Percentiles rank a stretch among this genome's conserved stretches.
Evolutionary conservation across 2,329 filamentous ascomycete genomes (phyloP).

Genomic region (Albifimbria verrucaria): DNA sequence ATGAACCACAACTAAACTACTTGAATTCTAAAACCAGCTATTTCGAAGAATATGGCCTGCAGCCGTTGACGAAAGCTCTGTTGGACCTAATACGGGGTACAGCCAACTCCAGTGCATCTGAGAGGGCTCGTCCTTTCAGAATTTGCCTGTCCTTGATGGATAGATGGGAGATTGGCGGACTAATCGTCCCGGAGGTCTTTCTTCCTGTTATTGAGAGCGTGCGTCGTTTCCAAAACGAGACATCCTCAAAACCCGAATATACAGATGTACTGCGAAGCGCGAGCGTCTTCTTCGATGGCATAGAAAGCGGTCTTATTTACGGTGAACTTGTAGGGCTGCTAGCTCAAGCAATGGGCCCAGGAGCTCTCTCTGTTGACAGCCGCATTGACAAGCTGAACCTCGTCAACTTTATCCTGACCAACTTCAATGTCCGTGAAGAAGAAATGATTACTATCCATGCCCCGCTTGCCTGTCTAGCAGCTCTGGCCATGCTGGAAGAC

Average conservation of each 20-base stretch:
- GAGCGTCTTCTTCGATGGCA: conserved; percentile 94
- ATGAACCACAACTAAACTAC: conserved; percentile 41
- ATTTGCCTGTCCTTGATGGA: conserved; percentile 97
- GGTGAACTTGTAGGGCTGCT: conserved; percentile 72
- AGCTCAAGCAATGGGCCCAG: conserved; percentile 52
- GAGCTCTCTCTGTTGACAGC: conserved; percentile 39
- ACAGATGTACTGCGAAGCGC: conserved; percentile 88
- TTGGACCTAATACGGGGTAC: conserved; percentile 66
- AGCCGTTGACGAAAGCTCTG: conserved; percentile 70
- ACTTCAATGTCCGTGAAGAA: conserved; percentile 93
- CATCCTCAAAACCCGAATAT: conserved; percentile 67
- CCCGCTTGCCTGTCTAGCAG: conserved; percentile 58
- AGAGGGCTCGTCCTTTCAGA: conserved; percentile 80
- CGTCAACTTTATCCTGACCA: conserved; percentile 74
- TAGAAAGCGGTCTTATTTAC: conserved; percentile 92
- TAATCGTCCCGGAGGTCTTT: conserved; percentile 86
- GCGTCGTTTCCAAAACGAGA: conserved; percentile 65
- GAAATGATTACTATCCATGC: conserved; percentile 90
- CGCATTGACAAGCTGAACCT: conserved; percentile 65
- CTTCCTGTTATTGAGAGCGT: conserved; percentile 81
- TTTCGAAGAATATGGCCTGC: conserved; percentile 76
- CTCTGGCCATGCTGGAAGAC: conserved; percentile 65
- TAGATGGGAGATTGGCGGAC: conserved; percentile 91
- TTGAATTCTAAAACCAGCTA: conserved; percentile 67
- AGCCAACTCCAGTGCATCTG: conserved; percentile 36